phyloP scores from a whole-genome alignment of 257 asterid genomes.

The Nicotiana undulata region DNA sequence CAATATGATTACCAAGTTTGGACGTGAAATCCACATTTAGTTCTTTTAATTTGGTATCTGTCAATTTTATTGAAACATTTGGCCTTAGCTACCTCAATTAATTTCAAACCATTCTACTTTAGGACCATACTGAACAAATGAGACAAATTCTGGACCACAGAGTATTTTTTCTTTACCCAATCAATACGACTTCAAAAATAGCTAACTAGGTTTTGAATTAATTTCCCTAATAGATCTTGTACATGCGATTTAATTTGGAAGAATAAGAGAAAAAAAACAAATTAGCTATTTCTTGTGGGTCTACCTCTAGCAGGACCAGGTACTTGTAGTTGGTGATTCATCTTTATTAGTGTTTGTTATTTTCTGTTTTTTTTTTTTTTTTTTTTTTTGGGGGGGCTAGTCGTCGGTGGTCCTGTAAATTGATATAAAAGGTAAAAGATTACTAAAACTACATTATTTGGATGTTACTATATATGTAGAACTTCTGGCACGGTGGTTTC shows the following conservation, averaged over 20 bases:
- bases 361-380: neutral
- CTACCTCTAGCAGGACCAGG: slow-evolving; percentile 25
- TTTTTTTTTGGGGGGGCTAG: neutral
- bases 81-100: neutral
- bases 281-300: neutral
- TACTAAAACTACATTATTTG: neutral
- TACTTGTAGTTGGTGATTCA: slow-evolving; percentile 26
- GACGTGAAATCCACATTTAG: neutral
- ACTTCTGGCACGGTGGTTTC: too few relatives aligned
- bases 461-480: neutral
- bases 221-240: neutral
- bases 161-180: neutral
- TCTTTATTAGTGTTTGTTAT: slow-evolving; percentile 10
- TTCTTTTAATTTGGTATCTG: neutral
- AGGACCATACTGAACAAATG: neutral
- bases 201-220: neutral
- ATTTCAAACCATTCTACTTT: neutral
- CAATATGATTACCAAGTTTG: neutral
- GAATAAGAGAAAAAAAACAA: neutral
- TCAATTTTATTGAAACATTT: neutral
- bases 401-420: neutral
- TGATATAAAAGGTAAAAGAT: neutral
- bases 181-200: neutral
- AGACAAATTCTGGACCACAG: slow-evolving; percentile 5
- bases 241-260: neutral